Base-by-base conservation (phyloP, 2,329 filamentous ascomycete species). In the Aspergillus piperis region DNA sequence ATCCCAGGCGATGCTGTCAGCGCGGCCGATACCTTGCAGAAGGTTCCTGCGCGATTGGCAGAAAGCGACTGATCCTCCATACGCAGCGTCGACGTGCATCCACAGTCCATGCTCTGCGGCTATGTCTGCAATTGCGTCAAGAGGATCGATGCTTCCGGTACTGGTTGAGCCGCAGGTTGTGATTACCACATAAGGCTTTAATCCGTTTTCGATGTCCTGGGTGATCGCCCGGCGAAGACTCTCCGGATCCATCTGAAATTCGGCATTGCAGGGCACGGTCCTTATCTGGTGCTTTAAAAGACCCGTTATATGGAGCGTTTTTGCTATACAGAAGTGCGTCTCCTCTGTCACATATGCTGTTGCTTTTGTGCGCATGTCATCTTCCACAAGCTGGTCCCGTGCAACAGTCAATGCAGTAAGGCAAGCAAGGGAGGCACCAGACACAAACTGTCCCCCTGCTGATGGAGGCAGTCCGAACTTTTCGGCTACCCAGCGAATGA, bases 1-100 rank as follows among this genome's bases (percentile, higher is more conserved):
- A 47, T 70, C 66, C 68, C 68, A 70, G 6, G 68, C 55, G 19
- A 71, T 59, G 49, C 67, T 70, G 48, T 71, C 64, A 7, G 58
- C 68, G 8, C 48, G 51, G 2, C 49, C 63, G 2, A 71, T 10
- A 19, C 64, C 68, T 23, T 60, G 17, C 3, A 63, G 10, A 2
- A 66, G 53, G 0, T 38, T 0, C 8, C 32, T 23, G 5, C 59
- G 55, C 4, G 49, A 53, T 8, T 60, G 47, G 13, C 66, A 70
- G 10, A 70, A 53, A 3, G 59, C 57, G 3, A 57, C 59, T 1
- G 67, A 68, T 3, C 54, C 65, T 21, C 66, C 66, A 27, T 66
- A 68, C 1, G 66, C 66, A 1, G 58, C 68, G 41, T 70, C 66
- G 5, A 70, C 62, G 23, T 69, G 68, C 3, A 70, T 25, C 67